Base-by-base conservation (phyloP, 2,329 filamentous ascomycete genomes). In the Ilyonectria mors-panacis region DNA sequence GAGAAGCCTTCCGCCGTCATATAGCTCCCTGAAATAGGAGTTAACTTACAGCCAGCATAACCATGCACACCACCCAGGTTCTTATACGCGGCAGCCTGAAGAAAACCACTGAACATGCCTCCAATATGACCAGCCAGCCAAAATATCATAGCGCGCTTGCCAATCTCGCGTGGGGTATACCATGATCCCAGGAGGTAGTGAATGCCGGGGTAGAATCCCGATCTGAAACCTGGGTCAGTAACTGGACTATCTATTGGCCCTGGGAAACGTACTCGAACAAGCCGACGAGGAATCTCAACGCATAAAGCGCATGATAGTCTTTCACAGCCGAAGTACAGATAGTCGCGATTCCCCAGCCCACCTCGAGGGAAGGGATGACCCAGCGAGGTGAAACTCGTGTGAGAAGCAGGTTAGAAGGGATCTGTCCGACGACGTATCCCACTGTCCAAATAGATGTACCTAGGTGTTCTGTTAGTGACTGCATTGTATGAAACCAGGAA, bases 161-260 rank as follows among this genome's bases (percentile, higher is more conserved):
- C 70, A 2, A 74, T 72, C 12, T 74, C 71, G 10, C 66, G 60
- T 0, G 70, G 70, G 1, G 70, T 74, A 15, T 73, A 74, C 72
- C 72, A 73, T 0, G 71, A 73, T 17, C 71, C 72, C 1, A 73
- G 53, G 58, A 74, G 53, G 13, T 73, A 73, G 3, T 71, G 70
- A 8, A 73, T 73, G 9, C 50, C 67, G 10, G 55, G 71, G 53
- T 73, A 50, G 47, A 72, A 47, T 8, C 70, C 63, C 5, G 69
- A 68, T 59, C 71, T 70, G 10, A 10, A 0, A 9, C 2, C 0
- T 6, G 9, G 9, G 55, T 70, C 3, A 71, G 64, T 19, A 3
- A 15, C 9, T 44, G 17, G 6, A 19, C 17, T 6, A 17, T 6
- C 13, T 13, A 17, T 17, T 6, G 26, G 26, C 23, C 10, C 6